Conservation (phyloP, 1,284 basidiomycete genomes). For the Puccinia horiana region DNA sequence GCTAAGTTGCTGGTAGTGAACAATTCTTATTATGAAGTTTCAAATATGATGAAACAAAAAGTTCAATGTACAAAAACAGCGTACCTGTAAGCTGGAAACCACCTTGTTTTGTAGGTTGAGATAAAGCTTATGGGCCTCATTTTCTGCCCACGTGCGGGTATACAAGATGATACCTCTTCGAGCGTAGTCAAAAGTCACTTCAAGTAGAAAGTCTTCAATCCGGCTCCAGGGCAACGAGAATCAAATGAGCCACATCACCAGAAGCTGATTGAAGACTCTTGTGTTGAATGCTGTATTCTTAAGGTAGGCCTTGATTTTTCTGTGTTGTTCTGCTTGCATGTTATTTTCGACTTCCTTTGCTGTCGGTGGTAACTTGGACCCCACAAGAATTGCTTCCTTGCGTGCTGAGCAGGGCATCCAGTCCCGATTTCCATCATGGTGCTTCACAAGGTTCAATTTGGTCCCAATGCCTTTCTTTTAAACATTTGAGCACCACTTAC, state of each 20-base stretch:
- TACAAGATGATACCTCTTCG: neutral
- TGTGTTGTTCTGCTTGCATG: too few species aligned
- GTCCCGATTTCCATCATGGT: conserved; percentile 4
- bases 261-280: too few species aligned
- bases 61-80: too few species aligned
- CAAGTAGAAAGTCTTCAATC: neutral
- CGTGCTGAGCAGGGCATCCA: neutral
- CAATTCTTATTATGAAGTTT: neutral
- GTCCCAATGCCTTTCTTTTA: too few species aligned
- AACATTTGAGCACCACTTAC: too few species aligned
- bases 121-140: neutral
- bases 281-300: neutral
- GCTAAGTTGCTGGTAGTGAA: neutral
- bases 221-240: neutral
- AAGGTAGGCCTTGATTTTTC: neutral
- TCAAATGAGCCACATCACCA: too few species aligned
- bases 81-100: too few species aligned
- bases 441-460: neutral
- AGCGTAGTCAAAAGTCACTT: neutral
- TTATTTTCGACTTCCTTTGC: too few species aligned
- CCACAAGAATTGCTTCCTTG: neutral
- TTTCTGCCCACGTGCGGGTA: neutral
- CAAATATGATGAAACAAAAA: neutral
- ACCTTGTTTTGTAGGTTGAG: neutral
- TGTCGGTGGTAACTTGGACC: conserved; percentile 8